Evolutionary conservation across 2,329 filamentous ascomycete genomes (phyloP).

Genomic region (Colletotrichum liriopes): DNA sequence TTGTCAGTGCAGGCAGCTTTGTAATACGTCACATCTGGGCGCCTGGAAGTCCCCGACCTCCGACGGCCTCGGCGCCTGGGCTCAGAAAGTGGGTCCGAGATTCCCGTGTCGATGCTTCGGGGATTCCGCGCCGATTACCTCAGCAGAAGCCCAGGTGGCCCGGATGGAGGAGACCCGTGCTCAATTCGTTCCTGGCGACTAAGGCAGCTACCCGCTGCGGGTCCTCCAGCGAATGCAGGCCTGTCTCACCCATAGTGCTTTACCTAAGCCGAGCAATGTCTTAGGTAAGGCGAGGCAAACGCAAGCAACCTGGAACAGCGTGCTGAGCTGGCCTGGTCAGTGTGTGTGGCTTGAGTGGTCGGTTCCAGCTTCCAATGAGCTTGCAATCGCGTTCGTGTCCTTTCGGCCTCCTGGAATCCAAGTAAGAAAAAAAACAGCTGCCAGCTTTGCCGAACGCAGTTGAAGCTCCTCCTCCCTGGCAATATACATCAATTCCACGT

Average conservation of each 20-base stretch:
- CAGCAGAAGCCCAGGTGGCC: not conserved
- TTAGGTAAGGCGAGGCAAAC: constrained; percentile 19
- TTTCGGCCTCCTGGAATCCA: constrained; percentile 42
- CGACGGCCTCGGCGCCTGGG: constrained; percentile 9
- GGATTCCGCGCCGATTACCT: constrained; percentile 12
- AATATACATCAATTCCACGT: constrained; percentile 11
- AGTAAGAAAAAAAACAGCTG: not conserved
- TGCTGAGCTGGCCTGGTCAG: constrained; percentile 25
- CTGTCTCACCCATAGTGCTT: not conserved
- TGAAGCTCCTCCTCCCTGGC: constrained; percentile 29
- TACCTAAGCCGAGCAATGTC: not conserved
- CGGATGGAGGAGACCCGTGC: not conserved
- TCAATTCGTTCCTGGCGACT: constrained; percentile 19
- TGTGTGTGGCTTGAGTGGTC: constrained; percentile 32
- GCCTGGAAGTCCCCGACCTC: constrained; percentile 10
- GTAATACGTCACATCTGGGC: constrained; percentile 57
- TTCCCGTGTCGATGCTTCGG: constrained; percentile 15
- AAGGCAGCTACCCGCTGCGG: constrained; percentile 29
- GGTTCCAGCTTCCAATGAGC: constrained; percentile 45
- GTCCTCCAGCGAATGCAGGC: not conserved
- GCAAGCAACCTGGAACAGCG: constrained; percentile 2
- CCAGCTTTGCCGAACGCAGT: constrained; percentile 33
- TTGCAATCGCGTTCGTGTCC: constrained; percentile 48
- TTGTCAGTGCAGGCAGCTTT: constrained; percentile 55
- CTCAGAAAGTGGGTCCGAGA: constrained; percentile 11